Percentiles rank a stretch among this genome's conserved stretches.
These are phyloP conservation scores for Pythium dissimile DNA, from an alignment of 352 stramenopile genomes.

Conservation along the genomic window DNA sequence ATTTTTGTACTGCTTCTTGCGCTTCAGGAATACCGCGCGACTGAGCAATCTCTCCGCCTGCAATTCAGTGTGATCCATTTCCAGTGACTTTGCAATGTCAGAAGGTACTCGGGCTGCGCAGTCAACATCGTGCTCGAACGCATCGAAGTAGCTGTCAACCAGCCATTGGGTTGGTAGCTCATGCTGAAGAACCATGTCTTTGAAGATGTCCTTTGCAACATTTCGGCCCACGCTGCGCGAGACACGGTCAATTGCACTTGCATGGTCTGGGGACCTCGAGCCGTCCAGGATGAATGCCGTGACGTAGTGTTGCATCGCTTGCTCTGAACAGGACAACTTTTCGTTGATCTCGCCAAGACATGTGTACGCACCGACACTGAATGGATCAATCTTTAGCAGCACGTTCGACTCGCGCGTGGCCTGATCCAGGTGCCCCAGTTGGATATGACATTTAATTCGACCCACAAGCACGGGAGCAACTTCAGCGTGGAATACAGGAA, in stretches of 20 bases:
- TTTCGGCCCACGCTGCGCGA: conserved; percentile 59
- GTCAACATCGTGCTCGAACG: conserved; percentile 78
- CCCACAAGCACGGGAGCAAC: conserved; percentile 54
- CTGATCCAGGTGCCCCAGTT: conserved; percentile 38
- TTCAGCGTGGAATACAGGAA: conserved; percentile 68
- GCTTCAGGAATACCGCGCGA: conserved; percentile 68
- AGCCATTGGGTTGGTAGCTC: conserved; percentile 77
- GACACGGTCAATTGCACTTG: conserved; percentile 70
- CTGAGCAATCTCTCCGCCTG: conserved; percentile 51
- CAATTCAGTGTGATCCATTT: conserved; percentile 33
- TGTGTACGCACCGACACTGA: conserved; percentile 64
- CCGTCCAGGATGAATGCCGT: conserved; percentile 80
- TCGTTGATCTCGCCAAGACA: conserved; percentile 67
- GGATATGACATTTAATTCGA: conserved; percentile 54
- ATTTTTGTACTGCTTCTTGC: conserved; percentile 42
- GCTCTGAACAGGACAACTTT: conserved; percentile 38
- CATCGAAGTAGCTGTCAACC: conserved; percentile 83
- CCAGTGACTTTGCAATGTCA: conserved; percentile 58
- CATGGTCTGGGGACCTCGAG: conserved; percentile 63
- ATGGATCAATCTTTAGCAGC: conserved; percentile 59
- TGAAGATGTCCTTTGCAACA: conserved; percentile 67
- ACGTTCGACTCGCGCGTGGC: conserved; percentile 43
- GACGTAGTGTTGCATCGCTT: conserved; percentile 82
- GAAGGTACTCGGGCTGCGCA: conserved; percentile 49
- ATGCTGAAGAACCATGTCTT: conserved; percentile 63